Conservation (phyloP, 345 rosid genomes). For the Raphanus raphanistrum region DNA sequence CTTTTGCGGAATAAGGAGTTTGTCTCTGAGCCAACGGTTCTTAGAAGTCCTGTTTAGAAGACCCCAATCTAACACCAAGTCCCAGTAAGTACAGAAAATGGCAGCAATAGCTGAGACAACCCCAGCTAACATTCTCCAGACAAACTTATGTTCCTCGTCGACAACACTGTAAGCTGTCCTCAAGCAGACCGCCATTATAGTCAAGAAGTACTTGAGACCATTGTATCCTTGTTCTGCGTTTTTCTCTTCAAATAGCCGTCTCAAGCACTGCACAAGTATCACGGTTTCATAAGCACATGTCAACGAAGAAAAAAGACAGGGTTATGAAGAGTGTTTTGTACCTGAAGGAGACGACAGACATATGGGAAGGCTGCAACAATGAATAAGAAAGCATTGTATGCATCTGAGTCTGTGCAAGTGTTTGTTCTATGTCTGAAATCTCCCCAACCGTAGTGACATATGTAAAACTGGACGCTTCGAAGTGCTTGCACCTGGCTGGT, state of each 20-base stretch:
- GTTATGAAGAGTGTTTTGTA: constrained; percentile 8
- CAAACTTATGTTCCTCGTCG: constrained; percentile 7
- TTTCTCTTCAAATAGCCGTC: constrained; percentile 65
- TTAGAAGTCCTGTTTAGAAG: constrained; percentile 57
- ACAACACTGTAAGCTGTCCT: constrained; percentile 55
- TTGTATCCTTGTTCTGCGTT: constrained; percentile 56
- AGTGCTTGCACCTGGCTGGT: constrained; percentile 81
- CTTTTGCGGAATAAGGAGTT: constrained; percentile 60
- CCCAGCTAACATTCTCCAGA: constrained; percentile 51
- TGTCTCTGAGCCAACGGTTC: constrained; percentile 71
- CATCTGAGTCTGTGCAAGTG: constrained; percentile 38
- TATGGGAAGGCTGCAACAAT: constrained; percentile 62
- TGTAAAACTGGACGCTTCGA: constrained; percentile 66
- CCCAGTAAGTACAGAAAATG: constrained; percentile 62
- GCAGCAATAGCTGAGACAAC: constrained; percentile 59
- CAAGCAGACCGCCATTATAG: constrained; percentile 59
- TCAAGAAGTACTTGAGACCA: constrained; percentile 58
- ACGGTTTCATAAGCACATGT: neutral
- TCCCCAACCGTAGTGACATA: constrained; percentile 78
- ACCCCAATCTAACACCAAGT: constrained; percentile 73
- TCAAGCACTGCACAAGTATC: constrained; percentile 49
- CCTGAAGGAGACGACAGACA: constrained; percentile 61
- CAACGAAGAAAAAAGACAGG: neutral
- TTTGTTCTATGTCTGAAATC: constrained; percentile 45
- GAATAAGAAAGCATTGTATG: constrained; percentile 51